Conservation (phyloP, 106 monocot species). For the Allium sativum region DNA sequence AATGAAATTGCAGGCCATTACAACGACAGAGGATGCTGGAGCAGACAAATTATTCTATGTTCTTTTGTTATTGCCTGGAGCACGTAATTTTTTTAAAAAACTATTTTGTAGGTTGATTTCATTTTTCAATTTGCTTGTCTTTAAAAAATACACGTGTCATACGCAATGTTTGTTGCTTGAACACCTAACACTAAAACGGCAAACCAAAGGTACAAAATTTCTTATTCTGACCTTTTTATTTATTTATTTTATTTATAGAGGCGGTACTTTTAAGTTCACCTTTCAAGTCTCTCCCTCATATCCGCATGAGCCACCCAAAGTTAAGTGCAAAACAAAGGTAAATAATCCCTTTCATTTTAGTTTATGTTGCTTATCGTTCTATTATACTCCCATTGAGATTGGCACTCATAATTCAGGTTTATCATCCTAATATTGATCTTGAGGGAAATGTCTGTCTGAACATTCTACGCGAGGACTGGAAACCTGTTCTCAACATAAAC, state of each 20-base stretch:
- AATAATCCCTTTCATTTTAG: background rate
- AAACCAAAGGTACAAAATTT: too few species aligned
- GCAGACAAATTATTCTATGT: too few species aligned
- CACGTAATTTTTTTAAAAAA: too few species aligned
- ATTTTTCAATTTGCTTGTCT: too few species aligned
- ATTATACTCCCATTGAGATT: background rate
- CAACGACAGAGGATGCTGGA: too few species aligned
- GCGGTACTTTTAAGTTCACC: slow-evolving; percentile 67
- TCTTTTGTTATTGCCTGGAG: too few species aligned
- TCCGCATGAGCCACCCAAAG: slow-evolving; percentile 90
- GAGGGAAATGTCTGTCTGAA: slow-evolving; percentile 99
- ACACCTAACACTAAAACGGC: too few species aligned
- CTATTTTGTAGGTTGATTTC: too few species aligned
- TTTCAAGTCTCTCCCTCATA: slow-evolving; percentile 80
- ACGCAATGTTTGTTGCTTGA: too few species aligned
- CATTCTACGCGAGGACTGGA: slow-evolving; percentile 97
- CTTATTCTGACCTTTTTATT: too few species aligned
- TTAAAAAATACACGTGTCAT: too few species aligned
- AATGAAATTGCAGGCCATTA: too few species aligned
- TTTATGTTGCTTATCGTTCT: background rate
- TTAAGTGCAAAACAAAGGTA: slow-evolving; percentile 99
- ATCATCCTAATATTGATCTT: slow-evolving; percentile 94
- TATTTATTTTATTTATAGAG: slow-evolving; percentile 17
- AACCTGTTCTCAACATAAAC: slow-evolving; percentile 93
- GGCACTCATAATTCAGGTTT: slow-evolving; percentile 40